Conservation (phyloP, 2,329 filamentous ascomycete species). For the Harringtonia aguacate region DNA sequence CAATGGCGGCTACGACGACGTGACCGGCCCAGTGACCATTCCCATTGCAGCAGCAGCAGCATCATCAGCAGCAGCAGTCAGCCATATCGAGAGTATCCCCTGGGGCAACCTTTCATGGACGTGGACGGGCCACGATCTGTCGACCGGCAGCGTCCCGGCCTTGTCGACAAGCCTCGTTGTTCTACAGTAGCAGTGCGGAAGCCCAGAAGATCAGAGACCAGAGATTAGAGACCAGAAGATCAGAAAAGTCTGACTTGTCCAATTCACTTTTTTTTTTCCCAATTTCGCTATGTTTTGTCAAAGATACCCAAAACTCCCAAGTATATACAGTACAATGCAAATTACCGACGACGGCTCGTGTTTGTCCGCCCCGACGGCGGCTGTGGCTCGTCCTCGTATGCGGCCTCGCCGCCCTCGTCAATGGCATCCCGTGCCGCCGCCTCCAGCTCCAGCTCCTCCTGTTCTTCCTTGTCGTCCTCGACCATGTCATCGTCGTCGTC, state of each 20-base stretch:
- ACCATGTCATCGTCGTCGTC: conserved; percentile 3
- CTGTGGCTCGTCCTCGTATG: conserved; percentile 9
- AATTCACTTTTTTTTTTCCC: too few relatives aligned
- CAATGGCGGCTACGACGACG: conserved; percentile 18
- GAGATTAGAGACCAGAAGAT: too few relatives aligned
- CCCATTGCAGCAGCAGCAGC: neutral
- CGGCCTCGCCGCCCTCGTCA: neutral
- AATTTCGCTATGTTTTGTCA: too few relatives aligned
- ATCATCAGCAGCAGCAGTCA: neutral
- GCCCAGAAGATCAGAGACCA: too few relatives aligned
- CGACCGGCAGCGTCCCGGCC: conserved; percentile 17
- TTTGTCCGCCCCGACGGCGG: too few relatives aligned
- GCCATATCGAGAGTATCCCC: conserved; percentile 12
- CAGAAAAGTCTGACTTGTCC: too few relatives aligned
- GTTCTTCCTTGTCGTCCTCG: too few relatives aligned
- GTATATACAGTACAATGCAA: too few relatives aligned
- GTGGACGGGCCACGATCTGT: conserved; percentile 15
- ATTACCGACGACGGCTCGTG: too few relatives aligned
- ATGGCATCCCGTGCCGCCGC: neutral
- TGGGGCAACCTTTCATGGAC: conserved; percentile 18
- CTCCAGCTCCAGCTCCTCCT: neutral
- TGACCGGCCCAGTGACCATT: conserved; percentile 4
- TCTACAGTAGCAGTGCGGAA: too few relatives aligned
- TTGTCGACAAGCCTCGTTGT: conserved; percentile 23
- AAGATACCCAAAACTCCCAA: too few relatives aligned